These are phyloP conservation scores for Pseudopithomyces maydicus DNA, from an alignment of 2,329 filamentous ascomycete genomes.

Conservation along the genomic window DNA sequence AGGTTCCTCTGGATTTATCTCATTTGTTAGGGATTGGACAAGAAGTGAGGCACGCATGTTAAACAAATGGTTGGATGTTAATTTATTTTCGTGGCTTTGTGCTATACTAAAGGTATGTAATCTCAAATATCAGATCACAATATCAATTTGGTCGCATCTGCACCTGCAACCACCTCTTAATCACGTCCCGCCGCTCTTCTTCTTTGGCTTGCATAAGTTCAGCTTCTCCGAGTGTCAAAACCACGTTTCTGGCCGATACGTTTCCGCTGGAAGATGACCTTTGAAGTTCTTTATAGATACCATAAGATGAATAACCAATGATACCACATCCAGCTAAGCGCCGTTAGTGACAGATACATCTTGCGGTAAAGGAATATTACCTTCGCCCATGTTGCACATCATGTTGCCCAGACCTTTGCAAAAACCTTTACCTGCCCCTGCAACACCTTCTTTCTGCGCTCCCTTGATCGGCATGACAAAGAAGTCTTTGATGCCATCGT, in stretches of 20 bases:
- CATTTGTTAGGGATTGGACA: too few species aligned
- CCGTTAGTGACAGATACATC: neutral
- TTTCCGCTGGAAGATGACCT: slow-evolving; percentile 18
- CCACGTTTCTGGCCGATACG: slow-evolving; percentile 15
- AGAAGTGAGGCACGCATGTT: too few species aligned
- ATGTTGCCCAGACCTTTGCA: slow-evolving; percentile 75
- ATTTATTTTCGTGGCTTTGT: too few species aligned
- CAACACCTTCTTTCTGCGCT: slow-evolving; percentile 63
- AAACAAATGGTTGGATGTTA: too few species aligned
- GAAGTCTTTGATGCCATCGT: slow-evolving; percentile 77
- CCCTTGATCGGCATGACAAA: slow-evolving; percentile 77
- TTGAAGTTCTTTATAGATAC: slow-evolving; percentile 62
- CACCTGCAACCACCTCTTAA: slow-evolving; percentile 28
- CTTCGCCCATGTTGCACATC: slow-evolving; percentile 67
- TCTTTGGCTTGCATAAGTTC: slow-evolving; percentile 24
- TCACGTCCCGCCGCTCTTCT: slow-evolving; percentile 22
- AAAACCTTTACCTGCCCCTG: slow-evolving; percentile 75
- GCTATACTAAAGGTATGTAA: too few species aligned
- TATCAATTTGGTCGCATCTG: slow-evolving; percentile 21
- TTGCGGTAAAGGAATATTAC: slow-evolving; percentile 44
- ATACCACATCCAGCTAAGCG: slow-evolving; percentile 59
- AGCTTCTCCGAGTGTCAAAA: slow-evolving; percentile 19
- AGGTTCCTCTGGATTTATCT: too few species aligned
- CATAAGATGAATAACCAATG: slow-evolving; percentile 65
- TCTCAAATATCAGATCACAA: neutral